phyloP scores from a whole-genome alignment of 768 basidiomycete species.

The Lyophyllum shimeji region DNA sequence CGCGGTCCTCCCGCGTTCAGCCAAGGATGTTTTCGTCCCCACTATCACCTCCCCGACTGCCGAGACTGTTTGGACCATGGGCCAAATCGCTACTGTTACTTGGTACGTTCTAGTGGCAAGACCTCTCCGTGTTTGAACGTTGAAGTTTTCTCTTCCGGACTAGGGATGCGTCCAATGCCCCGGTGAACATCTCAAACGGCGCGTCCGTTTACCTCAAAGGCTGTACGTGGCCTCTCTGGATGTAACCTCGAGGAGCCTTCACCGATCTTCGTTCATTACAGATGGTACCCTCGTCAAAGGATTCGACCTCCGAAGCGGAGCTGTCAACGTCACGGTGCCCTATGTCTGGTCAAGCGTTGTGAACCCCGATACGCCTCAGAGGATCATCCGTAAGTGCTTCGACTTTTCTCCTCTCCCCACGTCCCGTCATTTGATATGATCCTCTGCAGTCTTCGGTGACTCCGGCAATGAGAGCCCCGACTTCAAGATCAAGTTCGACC shows the following conservation, averaged over 20 bases:
- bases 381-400: constrained; percentile 43
- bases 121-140: neutral
- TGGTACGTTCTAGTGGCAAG: constrained; percentile 24
- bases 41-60: constrained; percentile 26
- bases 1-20: constrained; percentile 20
- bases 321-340: constrained; percentile 36
- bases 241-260: neutral
- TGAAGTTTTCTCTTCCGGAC: neutral
- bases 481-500: constrained; percentile 31
- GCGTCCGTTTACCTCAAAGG: constrained; percentile 29
- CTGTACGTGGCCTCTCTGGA: constrained; percentile 20
- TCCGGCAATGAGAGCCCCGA: constrained; percentile 42
- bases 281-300: constrained; percentile 30
- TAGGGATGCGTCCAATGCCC: constrained; percentile 41
- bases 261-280: constrained; percentile 8
- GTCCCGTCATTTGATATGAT: neutral
- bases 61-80: constrained; percentile 28
- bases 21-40: constrained; percentile 31
- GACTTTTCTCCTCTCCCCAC: neutral
- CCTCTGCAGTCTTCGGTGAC: constrained; percentile 43
- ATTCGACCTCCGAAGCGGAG: constrained; percentile 37
- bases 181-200: constrained; percentile 41
- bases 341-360: constrained; percentile 25
- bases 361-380: constrained; percentile 23
- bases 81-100: constrained; percentile 23